Evolutionary conservation across 2,329 filamentous ascomycete genomes (phyloP), one percentile per base, ranked within the genome.

Genomic region (Colletotrichum paranaense): DNA sequence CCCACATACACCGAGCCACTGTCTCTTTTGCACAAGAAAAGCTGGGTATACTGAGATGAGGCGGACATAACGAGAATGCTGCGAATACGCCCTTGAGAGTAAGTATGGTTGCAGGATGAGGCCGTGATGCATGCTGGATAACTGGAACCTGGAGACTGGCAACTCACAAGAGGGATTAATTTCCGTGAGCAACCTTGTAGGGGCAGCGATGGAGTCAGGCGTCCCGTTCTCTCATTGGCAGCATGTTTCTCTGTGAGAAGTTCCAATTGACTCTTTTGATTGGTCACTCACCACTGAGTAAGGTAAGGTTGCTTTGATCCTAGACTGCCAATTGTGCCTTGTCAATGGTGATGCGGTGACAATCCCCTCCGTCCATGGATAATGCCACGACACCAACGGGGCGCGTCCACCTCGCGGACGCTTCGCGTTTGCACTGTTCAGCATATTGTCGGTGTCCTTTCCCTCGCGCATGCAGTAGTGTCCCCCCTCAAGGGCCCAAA

Each of bases 381-480:
- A 12, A 42, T 63, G 60, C 60, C n/a, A 26, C 46, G 32, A 26
- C 28, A 42, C 60, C 56, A 24, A n/a, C n/a, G 19, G 24, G 16
- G 22, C 46, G 52, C 30, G 62, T 16, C 24, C 38, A 38, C 35
- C 24, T 57, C 62, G 53, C 22, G 32, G 32, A 11, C 52, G 11
- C 30, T 57, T 57, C 53, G 62, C 24, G 62, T 62, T 24, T 32
- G 58, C 58, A 60, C 35, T 60, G 35, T 35, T 60, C 58, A 60
- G 30, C 11, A 42, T 12, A 19, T 14, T 19, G 42, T 62, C 59
- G 38, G 38, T 42, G 38, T 42, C 42, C 42, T n/a, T 49, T n/a
- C 42, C 19, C 19, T 49, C 42, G 42, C 35, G 60, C 60, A 30
- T 53, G 28, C 30, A 22, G 26, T 56, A 28, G 8, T 8, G 30